Evolutionary conservation across 2,329 filamentous ascomycete species (phyloP), one percentile per base, ranked within the genome.

Genomic region (Fusarium keratoplasticum): DNA sequence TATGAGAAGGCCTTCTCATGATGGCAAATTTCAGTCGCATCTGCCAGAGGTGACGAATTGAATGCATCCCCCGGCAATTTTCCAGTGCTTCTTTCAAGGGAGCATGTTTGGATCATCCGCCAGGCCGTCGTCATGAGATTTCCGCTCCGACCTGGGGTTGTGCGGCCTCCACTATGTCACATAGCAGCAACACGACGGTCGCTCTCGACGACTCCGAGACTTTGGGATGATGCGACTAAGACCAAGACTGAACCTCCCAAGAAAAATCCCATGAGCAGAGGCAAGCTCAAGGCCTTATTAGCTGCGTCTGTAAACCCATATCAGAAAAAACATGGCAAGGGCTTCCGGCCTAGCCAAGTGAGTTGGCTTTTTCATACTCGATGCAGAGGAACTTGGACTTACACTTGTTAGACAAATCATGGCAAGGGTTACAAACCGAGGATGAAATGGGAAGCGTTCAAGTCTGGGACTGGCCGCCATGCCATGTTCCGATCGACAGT

Each of bases 391-490:
- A 10, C 47, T 31, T 25, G 36, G 36, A 29, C 61, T 73, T 60
- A 72, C 27, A 27, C 18, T 10, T 20, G 4, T 20, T 52, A 83
- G 82, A 75, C 81, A 38, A 78, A 78, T 61, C 76, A 81, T 25
- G 81, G 80, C 8, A 81, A 82, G 71, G 82, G 83, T 59, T 81
- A 80, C n/a, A 78, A 77, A 27, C 76, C 80, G 22, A 80, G 81
- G 29, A 54, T 83, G 18, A 76, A 80, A 6, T 71, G 80, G 9
- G 77, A 79, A 42, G 25, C 66, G 61, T 64, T 52, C 18, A 76
- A 77, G 52, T 76, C 74, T 40, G 75, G 77, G 40, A 57, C 44
- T 5, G 80, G 81, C 42, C 70, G 74, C 8, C 81, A 83, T 78
- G 79, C 73, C 9, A 64, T 80, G 14, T 82, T 84, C 47, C 74